phyloP scores from a whole-genome alignment of 106 monocot species.

The Apostasia shenzhenica region DNA sequence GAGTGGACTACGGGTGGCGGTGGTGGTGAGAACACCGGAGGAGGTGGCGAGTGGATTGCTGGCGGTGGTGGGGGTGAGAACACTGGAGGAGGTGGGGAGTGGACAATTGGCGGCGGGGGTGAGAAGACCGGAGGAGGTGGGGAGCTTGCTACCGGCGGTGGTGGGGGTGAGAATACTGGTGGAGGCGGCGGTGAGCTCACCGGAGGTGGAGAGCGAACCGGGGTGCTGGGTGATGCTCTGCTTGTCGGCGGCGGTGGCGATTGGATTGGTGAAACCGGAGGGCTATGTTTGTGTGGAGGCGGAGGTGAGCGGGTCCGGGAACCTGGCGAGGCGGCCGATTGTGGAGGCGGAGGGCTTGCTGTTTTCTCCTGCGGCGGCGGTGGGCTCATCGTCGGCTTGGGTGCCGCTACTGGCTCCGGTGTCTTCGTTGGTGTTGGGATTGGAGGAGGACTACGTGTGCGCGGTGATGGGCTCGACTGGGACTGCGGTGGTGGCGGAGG shows the following conservation, averaged over 20 bases:
- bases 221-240: background rate
- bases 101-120: background rate
- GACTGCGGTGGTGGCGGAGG: no score
- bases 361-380: background rate
- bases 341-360: background rate
- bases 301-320: background rate
- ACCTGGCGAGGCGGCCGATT: background rate
- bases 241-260: no score
- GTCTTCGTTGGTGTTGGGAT: conserved; percentile 3
- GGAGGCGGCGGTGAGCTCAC: background rate
- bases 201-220: background rate
- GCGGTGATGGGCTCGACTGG: no score
- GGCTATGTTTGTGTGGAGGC: background rate
- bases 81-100: background rate
- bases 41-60: background rate
- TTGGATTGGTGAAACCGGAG: no score
- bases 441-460: background rate
- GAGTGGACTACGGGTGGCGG: background rate
- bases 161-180: background rate
- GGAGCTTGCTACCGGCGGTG: background rate
- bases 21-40: background rate
- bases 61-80: background rate
- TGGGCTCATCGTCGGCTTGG: background rate
- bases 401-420: background rate
- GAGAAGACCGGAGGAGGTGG: background rate